phyloP scores from a whole-genome alignment of 2,329 filamentous ascomycete genomes.

The Aspergillus quadricinctus region DNA sequence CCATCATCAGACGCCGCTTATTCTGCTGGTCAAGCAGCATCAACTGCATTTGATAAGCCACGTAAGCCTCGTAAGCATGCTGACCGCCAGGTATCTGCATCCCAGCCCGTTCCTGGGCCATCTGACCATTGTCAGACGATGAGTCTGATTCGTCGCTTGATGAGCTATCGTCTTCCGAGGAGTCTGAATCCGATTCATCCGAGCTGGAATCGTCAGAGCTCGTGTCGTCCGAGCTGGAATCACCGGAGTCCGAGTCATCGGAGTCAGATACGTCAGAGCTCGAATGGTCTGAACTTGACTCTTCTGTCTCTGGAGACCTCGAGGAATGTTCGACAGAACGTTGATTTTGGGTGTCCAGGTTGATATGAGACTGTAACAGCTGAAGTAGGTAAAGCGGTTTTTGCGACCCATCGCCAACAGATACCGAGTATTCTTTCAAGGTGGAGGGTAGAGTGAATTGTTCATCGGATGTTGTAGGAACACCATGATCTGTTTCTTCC shows the following conservation, averaged over 20 bases:
- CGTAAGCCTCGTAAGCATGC: constrained; percentile 57
- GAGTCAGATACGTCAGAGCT: constrained; percentile 32
- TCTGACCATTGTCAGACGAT: constrained; percentile 45
- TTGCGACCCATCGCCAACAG: constrained; percentile 63
- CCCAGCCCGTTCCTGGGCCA: constrained; percentile 42
- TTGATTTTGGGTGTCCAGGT: constrained; percentile 15
- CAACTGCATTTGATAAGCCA: constrained; percentile 67
- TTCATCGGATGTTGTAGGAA: constrained; percentile 22
- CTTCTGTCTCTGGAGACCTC: constrained; percentile 14
- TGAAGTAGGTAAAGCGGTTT: constrained; percentile 84
- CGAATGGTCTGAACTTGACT: constrained; percentile 15
- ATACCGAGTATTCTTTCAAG: constrained; percentile 62
- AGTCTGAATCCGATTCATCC: constrained; percentile 29
- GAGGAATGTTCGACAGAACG: constrained; percentile 1
- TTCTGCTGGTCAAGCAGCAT: constrained; percentile 67
- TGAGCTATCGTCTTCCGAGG: constrained; percentile 11
- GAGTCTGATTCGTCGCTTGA: constrained; percentile 10
- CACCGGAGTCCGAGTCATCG: constrained; percentile 33
- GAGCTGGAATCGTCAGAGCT: constrained; percentile 15
- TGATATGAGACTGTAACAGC: constrained; percentile 53
- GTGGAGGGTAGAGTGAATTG: constrained; percentile 58
- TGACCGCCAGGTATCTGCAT: constrained; percentile 39
- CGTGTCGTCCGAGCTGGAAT: constrained; percentile 20
- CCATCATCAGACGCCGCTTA: constrained; percentile 63
- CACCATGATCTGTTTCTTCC: constrained; percentile 17